Percentiles rank a stretch among this genome's conserved stretches.
phyloP scores from a whole-genome alignment of 2,329 filamentous ascomycete species.

The Aspergillus japonicus region DNA sequence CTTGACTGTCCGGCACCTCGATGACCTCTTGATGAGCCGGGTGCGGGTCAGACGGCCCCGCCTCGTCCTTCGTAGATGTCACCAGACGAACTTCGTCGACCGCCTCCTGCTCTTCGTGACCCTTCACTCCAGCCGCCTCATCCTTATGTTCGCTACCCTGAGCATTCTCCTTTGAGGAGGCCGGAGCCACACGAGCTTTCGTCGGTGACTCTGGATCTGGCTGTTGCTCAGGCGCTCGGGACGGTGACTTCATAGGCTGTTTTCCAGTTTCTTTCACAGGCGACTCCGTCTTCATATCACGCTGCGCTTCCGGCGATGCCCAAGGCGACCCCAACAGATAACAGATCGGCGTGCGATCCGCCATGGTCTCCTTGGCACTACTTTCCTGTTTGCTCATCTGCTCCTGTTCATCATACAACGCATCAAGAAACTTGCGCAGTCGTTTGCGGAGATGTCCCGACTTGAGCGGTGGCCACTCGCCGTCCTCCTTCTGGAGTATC shows the following conservation, averaged over 20 bases:
- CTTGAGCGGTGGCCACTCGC: constrained; percentile 56
- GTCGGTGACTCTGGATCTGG: not conserved
- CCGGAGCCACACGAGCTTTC: not conserved
- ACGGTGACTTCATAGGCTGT: not conserved
- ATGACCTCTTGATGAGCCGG: constrained; percentile 15
- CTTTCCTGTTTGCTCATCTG: constrained; percentile 33
- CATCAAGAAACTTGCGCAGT: constrained; percentile 66
- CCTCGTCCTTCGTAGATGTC: not conserved
- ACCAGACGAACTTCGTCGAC: no score
- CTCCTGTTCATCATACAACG: constrained; percentile 60
- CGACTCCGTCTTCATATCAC: not conserved
- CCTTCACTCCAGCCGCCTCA: not conserved
- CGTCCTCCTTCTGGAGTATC: constrained; percentile 60
- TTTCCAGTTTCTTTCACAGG: not conserved
- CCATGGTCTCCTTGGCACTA: constrained; percentile 37
- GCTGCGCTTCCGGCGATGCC: not conserved
- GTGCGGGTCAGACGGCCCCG: not conserved
- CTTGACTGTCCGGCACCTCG: constrained; percentile 34
- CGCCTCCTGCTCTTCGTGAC: not conserved
- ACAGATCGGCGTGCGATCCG: constrained; percentile 30
- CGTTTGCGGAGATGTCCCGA: constrained; percentile 60
- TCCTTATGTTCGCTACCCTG: not conserved
- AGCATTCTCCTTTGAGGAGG: not conserved
- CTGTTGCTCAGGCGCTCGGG: not conserved
- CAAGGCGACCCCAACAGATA: constrained; percentile 30